Base-by-base conservation (phyloP, 139 green algal species). In the Gonium pectorale region DNA sequence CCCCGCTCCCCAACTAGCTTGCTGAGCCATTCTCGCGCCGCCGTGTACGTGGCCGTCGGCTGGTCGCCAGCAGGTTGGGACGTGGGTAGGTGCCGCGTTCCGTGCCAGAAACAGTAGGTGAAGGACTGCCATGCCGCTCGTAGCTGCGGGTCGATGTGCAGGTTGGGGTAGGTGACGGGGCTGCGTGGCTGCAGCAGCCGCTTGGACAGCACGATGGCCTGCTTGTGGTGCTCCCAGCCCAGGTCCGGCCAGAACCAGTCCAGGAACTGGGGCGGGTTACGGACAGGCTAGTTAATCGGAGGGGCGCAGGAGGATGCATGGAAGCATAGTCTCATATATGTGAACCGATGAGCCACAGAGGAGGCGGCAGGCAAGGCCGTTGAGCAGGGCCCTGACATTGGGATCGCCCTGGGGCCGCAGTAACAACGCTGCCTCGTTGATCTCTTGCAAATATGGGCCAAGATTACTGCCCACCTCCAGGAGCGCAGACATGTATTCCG, bases 81-180 rank as follows among this genome's bases (percentile, higher is more conserved):
- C 2, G 75, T 33, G 46, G 70, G 59, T 59, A 82, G 56, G 59
- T 82, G 75, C 4, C 59, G 40, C 4, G 59, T 72, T 21, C 75
- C 75, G 59, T 82, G 75, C 75, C 75, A 82, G 75, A 82, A 82
- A 59, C 59, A 60, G 75, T 63, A 82, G 59, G 75, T 82, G 75
- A 82, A 82, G 75, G 59, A 62, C 40, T 60, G 59, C 75, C 75
- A 82, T 26, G 75, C 75, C 33, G 59, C 59, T 1, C 41, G 29
- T 17, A 82, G 75, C 75, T 82, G 75, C 59, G 75, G 75, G 13
- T 71, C 75, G 17, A 82, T 82, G 19, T 22, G 29, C 40, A 72
- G 19, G 49, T 41, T 44, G 3, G 56, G n/a, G 75, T 72, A 82
- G 19, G 38, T 71, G 59, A 49, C 13, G 3, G 75, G 59, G 75